Percentiles rank a stretch among this genome's conserved stretches.
phyloP scores from a whole-genome alignment of 2,329 filamentous ascomycete genomes.

The Fusarium lateritium region DNA sequence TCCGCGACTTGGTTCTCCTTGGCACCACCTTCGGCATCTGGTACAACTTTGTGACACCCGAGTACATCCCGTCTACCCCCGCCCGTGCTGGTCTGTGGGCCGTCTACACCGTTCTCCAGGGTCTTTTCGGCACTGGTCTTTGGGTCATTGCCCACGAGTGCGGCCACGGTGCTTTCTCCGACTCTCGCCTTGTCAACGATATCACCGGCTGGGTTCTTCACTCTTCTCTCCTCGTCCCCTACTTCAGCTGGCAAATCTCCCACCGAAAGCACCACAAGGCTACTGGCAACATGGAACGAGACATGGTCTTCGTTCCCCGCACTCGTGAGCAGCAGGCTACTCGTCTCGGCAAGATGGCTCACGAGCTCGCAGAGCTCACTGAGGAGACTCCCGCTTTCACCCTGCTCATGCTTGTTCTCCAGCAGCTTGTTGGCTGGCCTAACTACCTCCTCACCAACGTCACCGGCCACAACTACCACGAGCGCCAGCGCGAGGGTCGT shows the following conservation, averaged over 20 bases:
- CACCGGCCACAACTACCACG: conserved; percentile 96
- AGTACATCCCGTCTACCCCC: conserved; percentile 80
- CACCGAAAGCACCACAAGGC: conserved; percentile 99
- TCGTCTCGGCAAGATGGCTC: conserved; percentile 79
- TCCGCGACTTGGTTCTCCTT: conserved; percentile 82
- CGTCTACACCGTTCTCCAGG: conserved; percentile 84
- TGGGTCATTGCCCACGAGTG: conserved; percentile 99
- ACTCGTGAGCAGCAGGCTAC: conserved; percentile 86
- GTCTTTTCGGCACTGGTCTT: conserved; percentile 91
- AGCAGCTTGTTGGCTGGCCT: conserved; percentile 95
- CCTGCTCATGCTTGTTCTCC: conserved; percentile 78
- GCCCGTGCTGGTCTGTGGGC: conserved; percentile 76
- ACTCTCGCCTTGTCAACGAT: conserved; percentile 92
- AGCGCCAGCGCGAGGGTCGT: conserved; percentile 91
- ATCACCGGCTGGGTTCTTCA: conserved; percentile 93
- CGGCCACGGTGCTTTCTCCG: conserved; percentile 95
- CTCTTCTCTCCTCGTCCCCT: conserved; percentile 90
- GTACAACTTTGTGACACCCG: conserved; percentile 90
- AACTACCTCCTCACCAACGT: conserved; percentile 93
- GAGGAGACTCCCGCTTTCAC: conserved; percentile 96
- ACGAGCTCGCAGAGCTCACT: conserved; percentile 89
- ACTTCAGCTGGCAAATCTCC: conserved; percentile 99
- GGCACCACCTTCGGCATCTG: conserved; percentile 86
- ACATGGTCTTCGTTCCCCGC: conserved; percentile 99
- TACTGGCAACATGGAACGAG: conserved; percentile 95